A percentile compares a stretch with the other conserved stretches of the same genome.
phyloP scores from a whole-genome alignment of 371 early-diverging fungal species.

The Rhizopus sp. region DNA sequence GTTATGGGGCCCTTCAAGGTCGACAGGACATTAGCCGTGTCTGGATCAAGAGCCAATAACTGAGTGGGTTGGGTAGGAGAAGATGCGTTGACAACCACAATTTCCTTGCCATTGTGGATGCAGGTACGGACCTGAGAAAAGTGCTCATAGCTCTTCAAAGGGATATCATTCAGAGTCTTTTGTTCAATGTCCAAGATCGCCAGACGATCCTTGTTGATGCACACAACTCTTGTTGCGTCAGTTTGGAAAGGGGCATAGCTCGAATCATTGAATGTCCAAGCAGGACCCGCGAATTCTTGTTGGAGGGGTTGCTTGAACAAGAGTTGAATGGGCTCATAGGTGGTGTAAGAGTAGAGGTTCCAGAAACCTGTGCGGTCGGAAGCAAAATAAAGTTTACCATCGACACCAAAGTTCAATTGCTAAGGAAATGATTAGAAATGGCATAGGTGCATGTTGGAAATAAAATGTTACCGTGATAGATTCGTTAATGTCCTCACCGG shows the following conservation, averaged over 20 bases:
- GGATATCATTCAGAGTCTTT: constrained; percentile 44
- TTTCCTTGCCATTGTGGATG: constrained; percentile 32
- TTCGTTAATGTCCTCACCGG: constrained; percentile 52
- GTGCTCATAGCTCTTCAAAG: constrained; percentile 30
- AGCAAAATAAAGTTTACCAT: constrained; percentile 63
- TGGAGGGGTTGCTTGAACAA: constrained; percentile 51
- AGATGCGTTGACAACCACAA: constrained; percentile 33
- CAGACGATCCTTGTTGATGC: constrained; percentile 43
- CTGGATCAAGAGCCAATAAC: constrained; percentile 25
- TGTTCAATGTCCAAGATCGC: constrained; percentile 51
- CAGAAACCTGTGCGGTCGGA: constrained; percentile 74
- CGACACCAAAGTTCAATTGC: constrained; percentile 63
- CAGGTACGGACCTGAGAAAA: constrained; percentile 40
- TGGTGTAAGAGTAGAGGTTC: constrained; percentile 62
- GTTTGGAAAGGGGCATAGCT: constrained; percentile 48
- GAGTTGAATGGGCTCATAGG: constrained; percentile 28
- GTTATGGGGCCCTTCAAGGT: constrained; percentile 16
- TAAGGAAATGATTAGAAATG: constrained; percentile 11
- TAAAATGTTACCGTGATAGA: constrained; percentile 49
- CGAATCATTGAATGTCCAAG: constrained; percentile 40
- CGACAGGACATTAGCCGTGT: constrained; percentile 1
- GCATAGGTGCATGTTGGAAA: background rate
- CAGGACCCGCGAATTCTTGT: constrained; percentile 62
- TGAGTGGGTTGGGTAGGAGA: constrained; percentile 28
- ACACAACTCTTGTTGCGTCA: constrained; percentile 42